Base-by-base conservation (phyloP, 257 asterid species). In the Nicotiana sylvestris region DNA sequence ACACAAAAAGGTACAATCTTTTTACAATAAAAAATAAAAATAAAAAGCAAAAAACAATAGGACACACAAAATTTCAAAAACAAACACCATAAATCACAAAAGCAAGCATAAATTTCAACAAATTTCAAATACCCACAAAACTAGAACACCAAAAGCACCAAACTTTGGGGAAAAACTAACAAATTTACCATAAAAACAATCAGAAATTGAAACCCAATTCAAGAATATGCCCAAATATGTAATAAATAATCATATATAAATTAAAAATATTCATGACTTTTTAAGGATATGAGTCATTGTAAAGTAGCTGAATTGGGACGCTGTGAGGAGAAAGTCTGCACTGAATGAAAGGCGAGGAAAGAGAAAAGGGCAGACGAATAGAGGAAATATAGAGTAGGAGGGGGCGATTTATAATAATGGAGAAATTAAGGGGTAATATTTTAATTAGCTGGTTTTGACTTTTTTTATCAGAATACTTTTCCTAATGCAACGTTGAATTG, bases 271-370 rank as follows among this genome's bases (percentile, higher is more conserved):
- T 7, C 57, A 46, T 55, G 82, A 32, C 76, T 76, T n/a, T 72
- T 57, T 16, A 76, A 88, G 90, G 95, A 91, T 91, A 91, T 89
- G 92, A 83, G 95, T 90, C 95, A 90, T 91, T 82, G 86, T 81
- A 85, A 80, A 67, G 69, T 21, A 62, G 87, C 6, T 17, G 83
- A 66, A 69, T 43, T 21, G 32, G 53, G 82, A 62, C 65, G 85
- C 83, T 86, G 86, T 69, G 57, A 13, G 78, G 25, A 69, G 57
- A 72, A 66, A 83, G 81, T 82, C 70, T 33, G 51, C 81, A 35
- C 78, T 33, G 66, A 77, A 58, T 49, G 79, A 82, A 55, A 68
- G n/a, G 4, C 35, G 4, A 9, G 32, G 39, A n/a, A 29, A 27
- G 2, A 27, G 9, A 1, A 35, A 43, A 8, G 12, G 46, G 30